Conservation (phyloP, 495 filamentous ascomycete genomes). For the Cercophora sp. region DNA sequence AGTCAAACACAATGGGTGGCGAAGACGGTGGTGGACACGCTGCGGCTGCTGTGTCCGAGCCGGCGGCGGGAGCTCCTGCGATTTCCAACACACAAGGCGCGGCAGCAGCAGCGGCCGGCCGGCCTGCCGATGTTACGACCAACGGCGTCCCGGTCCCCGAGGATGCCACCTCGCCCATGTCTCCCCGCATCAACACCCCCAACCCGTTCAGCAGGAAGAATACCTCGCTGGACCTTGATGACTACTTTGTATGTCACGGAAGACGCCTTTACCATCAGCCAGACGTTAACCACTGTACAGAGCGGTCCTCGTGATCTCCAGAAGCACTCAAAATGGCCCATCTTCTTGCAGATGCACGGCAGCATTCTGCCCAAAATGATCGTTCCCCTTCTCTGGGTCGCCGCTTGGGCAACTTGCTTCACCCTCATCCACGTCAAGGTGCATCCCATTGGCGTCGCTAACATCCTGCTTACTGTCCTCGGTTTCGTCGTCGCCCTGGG, state of each 20-base stretch:
- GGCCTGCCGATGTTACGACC: background rate
- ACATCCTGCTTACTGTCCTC: conserved; percentile 73
- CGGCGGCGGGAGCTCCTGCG: background rate
- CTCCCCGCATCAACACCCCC: conserved; percentile 32
- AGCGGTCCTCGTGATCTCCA: conserved; percentile 65
- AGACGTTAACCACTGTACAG: conserved; percentile 18
- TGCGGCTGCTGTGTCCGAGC: background rate
- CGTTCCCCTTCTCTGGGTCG: conserved; percentile 64
- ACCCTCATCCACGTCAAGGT: conserved; percentile 48
- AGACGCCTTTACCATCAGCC: background rate
- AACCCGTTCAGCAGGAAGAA: conserved; percentile 46
- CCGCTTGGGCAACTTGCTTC: conserved; percentile 64
- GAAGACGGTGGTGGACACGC: background rate
- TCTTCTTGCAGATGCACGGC: conserved; percentile 75
- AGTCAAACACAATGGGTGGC: background rate
- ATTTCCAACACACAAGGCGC: background rate
- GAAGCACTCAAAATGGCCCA: conserved; percentile 76
- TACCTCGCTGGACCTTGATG: conserved; percentile 44
- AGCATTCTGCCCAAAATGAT: conserved; percentile 80
- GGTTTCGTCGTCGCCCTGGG: conserved; percentile 87
- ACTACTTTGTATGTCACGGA: conserved; percentile 48
- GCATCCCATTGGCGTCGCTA: conserved; percentile 56
- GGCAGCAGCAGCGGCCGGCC: background rate
- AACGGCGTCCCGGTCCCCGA: conserved; percentile 4
- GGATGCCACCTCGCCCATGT: conserved; percentile 28